Evolutionary conservation across 129 eudicot genomes (phyloP).

Genomic region (Solidago caesia): DNA sequence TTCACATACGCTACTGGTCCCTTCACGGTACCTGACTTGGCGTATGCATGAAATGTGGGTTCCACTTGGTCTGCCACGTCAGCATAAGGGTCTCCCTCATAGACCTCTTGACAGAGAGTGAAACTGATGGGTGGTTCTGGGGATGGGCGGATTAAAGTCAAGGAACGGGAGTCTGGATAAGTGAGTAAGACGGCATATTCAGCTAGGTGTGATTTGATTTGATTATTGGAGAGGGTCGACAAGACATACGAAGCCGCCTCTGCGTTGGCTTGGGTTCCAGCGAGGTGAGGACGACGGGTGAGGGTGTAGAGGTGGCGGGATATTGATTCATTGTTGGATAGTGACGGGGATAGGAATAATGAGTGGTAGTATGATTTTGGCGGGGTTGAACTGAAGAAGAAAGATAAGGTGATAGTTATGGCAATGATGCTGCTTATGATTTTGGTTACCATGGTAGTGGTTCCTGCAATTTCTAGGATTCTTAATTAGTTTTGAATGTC

Average conservation of each 20-base stretch:
- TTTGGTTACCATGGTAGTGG: slow-evolving; percentile 27
- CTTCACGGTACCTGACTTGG: slow-evolving; percentile 52
- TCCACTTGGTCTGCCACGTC: slow-evolving; percentile 54
- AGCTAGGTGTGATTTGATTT: slow-evolving; percentile 49
- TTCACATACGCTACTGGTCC: slow-evolving; percentile 71
- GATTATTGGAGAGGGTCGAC: slow-evolving; percentile 54
- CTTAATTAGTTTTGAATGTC: too few species aligned
- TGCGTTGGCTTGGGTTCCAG: slow-evolving; percentile 68
- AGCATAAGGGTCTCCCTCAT: slow-evolving; percentile 61
- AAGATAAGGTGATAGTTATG: slow-evolving; percentile 32
- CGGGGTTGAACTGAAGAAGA: slow-evolving; percentile 33
- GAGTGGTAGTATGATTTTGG: slow-evolving; percentile 52
- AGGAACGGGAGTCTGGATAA: slow-evolving; percentile 58
- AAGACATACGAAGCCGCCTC: slow-evolving; percentile 67
- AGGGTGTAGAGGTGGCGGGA: slow-evolving; percentile 68
- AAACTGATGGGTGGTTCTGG: slow-evolving; percentile 41
- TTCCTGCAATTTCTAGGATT: neutral
- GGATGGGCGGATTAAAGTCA: slow-evolving; percentile 40
- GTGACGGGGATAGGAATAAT: slow-evolving; percentile 43
- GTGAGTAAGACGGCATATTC: slow-evolving; percentile 55
- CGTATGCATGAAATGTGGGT: slow-evolving; percentile 80
- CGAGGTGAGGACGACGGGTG: slow-evolving; percentile 76
- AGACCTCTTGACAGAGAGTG: slow-evolving; percentile 47
- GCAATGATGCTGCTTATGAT: slow-evolving; percentile 23
- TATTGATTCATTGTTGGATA: slow-evolving; percentile 54